Evolutionary conservation across 2,329 filamentous ascomycete genomes (phyloP).

Genomic region (Didymella arachidicola): DNA sequence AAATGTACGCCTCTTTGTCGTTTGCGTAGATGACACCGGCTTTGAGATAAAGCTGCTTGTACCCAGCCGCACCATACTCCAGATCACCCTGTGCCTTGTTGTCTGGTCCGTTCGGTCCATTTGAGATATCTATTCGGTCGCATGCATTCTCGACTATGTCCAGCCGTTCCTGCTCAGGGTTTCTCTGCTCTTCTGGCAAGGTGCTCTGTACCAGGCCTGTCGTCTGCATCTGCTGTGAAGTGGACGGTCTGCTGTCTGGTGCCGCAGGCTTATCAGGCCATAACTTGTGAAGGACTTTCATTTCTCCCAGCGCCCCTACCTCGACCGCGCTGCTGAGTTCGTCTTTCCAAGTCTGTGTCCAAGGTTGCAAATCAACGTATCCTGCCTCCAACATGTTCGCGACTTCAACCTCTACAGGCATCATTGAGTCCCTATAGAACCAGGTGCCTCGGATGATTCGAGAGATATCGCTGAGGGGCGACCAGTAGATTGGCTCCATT

Average conservation of each 20-base stretch:
- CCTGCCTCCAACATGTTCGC: constrained; percentile 94
- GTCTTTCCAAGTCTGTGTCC: constrained; percentile 91
- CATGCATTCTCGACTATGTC: constrained; percentile 55
- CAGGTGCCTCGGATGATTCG: constrained; percentile 86
- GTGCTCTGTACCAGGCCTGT: constrained; percentile 43
- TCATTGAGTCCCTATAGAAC: constrained; percentile 97
- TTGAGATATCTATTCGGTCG: constrained; percentile 59
- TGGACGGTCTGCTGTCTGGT: constrained; percentile 54
- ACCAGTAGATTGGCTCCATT: constrained; percentile 99
- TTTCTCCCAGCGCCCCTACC: constrained; percentile 86
- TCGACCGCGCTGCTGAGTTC: constrained; percentile 90
- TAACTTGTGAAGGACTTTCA: constrained; percentile 84
- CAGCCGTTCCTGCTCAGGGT: constrained; percentile 54
- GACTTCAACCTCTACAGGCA: constrained; percentile 82
- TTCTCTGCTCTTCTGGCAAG: constrained; percentile 48
- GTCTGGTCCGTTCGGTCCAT: constrained; percentile 55
- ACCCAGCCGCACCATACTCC: constrained; percentile 53
- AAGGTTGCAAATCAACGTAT: constrained; percentile 84
- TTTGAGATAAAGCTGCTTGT: constrained; percentile 69
- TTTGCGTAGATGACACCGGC: constrained; percentile 90
- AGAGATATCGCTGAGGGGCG: constrained; percentile 86
- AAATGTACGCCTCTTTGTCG: constrained; percentile 76
- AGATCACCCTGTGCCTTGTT: constrained; percentile 58
- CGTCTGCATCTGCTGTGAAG: constrained; percentile 44
- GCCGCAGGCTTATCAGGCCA: constrained; percentile 75